A percentile compares a stretch with the other conserved stretches of the same genome.
Evolutionary conservation across 1,284 basidiomycete species (phyloP).

Genomic region (Ceratobasidium sp.): DNA sequence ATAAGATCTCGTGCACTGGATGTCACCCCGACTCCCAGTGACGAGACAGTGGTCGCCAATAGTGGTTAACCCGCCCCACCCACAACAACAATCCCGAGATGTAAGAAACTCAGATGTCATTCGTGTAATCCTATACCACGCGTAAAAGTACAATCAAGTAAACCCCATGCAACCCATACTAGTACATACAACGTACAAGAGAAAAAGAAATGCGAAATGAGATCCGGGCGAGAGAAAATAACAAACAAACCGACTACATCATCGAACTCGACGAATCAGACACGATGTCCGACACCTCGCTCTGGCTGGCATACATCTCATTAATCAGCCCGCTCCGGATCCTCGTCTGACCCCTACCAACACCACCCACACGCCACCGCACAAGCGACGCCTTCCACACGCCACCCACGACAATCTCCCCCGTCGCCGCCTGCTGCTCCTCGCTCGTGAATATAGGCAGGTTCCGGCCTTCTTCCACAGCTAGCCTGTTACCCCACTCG

Average conservation of each 20-base stretch:
- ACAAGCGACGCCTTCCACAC: constrained; percentile 34
- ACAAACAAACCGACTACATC: constrained; percentile 4
- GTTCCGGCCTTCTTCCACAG: constrained; percentile 34
- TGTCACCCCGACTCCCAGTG: too few species aligned
- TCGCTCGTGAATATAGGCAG: constrained; percentile 37
- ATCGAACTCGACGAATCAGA: constrained; percentile 31
- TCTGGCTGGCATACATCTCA: neutral
- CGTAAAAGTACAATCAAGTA: constrained; percentile 27
- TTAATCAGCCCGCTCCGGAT: constrained; percentile 25
- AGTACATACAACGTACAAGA: constrained; percentile 22
- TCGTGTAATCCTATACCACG: neutral
- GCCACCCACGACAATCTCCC: constrained; percentile 31
- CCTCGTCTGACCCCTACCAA: constrained; percentile 33
- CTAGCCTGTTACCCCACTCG: constrained; percentile 1
- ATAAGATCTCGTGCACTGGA: too few species aligned
- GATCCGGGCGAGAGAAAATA: neutral
- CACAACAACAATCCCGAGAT: neutral
- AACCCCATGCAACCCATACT: constrained; percentile 14
- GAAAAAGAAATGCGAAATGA: constrained; percentile 4
- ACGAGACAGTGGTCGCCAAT: neutral
- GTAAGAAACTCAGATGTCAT: constrained; percentile 10
- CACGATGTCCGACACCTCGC: constrained; percentile 5
- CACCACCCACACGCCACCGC: constrained; percentile 34
- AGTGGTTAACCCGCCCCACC: too few species aligned
- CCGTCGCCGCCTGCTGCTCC: constrained; percentile 31